Evolutionary conservation across 345 rosid genomes (phyloP), one percentile per base, ranked within the genome.

Genomic region (Lepidium didymum): DNA sequence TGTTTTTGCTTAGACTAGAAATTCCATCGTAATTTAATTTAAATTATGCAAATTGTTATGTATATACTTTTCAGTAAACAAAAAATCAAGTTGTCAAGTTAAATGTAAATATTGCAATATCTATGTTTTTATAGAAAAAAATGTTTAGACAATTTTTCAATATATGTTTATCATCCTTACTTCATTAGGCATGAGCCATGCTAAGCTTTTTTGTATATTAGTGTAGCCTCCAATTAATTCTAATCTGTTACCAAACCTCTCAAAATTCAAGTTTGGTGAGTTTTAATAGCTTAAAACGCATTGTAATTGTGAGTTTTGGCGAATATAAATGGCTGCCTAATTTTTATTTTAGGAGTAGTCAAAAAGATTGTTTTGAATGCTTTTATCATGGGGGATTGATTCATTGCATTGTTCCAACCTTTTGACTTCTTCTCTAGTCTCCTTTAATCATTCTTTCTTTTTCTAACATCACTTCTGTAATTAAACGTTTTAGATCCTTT

Each of bases 371-470:
- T 46, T 35, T 40, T 72, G 14, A 72, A 55, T 46, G 70, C 55
- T 55, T 63, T 45, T 3, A 56, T 37, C 57, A 36, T 56, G 65
- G 19, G 19, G 44, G n/a, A 41, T 54, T 53, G 53, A 34, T 70
- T 70, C 47, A 70, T 13, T 62, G 77, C 13, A 65, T 73, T 47
- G 44, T 40, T 55, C 19, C 53, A 72, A 64, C 14, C 62, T 65
- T 66, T 65, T 73, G 76, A 72, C 70, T 55, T 64, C 33, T 44
- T 40, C 57, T 33, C 16, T 9, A 9, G 4, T 38, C 8, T 36
- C 13, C 5, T 14, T 6, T 44, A 8, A 18, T 35, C 2, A 37
- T 21, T 15, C 35, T 23, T 18, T 21, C 5, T 25, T 14, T 1
- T 6, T 8, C 8, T n/a, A 21, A 2, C 6, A 25, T 42, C 1